Conservation (phyloP, 1,284 basidiomycete species). For the Trametes polyzona region DNA sequence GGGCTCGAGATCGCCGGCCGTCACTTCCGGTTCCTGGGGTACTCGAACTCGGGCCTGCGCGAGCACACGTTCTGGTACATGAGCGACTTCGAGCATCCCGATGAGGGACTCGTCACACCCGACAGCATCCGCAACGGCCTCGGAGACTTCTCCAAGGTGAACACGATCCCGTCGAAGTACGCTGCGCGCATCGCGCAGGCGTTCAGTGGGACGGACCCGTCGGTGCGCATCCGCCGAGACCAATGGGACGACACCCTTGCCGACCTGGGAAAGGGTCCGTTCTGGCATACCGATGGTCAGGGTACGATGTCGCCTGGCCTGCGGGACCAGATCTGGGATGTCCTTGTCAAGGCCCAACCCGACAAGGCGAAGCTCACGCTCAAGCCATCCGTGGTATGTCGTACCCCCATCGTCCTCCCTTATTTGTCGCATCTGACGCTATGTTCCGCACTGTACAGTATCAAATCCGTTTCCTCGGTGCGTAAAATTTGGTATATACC, state of each 20-base stretch:
- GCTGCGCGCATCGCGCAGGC: conserved; percentile 83
- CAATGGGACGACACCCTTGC: conserved; percentile 60
- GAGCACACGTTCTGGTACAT: conserved; percentile 80
- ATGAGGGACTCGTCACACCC: conserved; percentile 50
- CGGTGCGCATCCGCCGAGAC: conserved; percentile 52
- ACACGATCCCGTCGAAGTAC: conserved; percentile 71
- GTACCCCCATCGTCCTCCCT: neutral
- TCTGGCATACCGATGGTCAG: conserved; percentile 74
- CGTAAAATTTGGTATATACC: neutral
- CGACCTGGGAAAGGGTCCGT: conserved; percentile 52
- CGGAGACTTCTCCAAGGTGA: conserved; percentile 65
- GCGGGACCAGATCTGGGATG: conserved; percentile 58
- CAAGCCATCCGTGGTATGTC: conserved; percentile 61
- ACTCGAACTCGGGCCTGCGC: conserved; percentile 70
- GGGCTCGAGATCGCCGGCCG: conserved; percentile 73
- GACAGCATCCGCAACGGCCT: conserved; percentile 59
- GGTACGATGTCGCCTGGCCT: conserved; percentile 72
- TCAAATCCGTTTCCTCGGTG: conserved; percentile 76
- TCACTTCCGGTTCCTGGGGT: conserved; percentile 73
- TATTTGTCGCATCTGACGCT: neutral
- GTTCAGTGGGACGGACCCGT: conserved; percentile 79
- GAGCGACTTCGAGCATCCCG: conserved; percentile 55
- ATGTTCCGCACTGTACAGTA: conserved; percentile 52
- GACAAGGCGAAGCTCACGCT: conserved; percentile 36
- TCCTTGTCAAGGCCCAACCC: conserved; percentile 48